Evolutionary conservation across 345 rosid genomes (phyloP).

Genomic region (Bretschneidera sinensis): DNA sequence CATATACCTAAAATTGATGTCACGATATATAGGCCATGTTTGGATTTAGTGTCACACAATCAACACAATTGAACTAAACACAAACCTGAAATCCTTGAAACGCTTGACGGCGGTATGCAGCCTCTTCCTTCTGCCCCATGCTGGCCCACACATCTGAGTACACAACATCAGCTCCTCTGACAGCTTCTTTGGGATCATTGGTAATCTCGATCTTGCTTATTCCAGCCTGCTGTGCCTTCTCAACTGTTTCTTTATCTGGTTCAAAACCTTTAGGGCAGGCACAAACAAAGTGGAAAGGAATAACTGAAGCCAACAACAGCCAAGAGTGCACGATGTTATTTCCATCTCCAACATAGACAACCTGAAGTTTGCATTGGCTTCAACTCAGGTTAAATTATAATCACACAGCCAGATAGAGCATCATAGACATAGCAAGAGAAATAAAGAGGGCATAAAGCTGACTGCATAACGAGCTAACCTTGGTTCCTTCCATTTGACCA

Average conservation of each 20-base stretch:
- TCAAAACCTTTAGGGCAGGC: conserved; percentile 89
- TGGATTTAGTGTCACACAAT: neutral
- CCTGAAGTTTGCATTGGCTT: conserved; percentile 38
- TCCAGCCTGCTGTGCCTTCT: conserved; percentile 70
- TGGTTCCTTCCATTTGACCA: conserved; percentile 84
- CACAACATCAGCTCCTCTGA: conserved; percentile 90
- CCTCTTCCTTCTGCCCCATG: conserved; percentile 98
- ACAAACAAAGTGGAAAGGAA: conserved; percentile 95
- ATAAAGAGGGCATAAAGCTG: neutral
- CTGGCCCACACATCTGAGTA: conserved; percentile 99
- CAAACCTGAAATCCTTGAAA: conserved; percentile 92
- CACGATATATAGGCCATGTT: neutral
- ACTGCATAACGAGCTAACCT: conserved; percentile 43
- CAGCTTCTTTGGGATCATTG: conserved; percentile 85
- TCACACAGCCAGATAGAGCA: neutral
- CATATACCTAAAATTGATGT: neutral
- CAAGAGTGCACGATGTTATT: conserved; percentile 96
- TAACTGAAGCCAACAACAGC: conserved; percentile 80
- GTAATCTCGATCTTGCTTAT: conserved; percentile 87
- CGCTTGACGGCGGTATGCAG: conserved; percentile 67
- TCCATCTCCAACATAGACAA: conserved; percentile 96
- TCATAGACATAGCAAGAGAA: neutral
- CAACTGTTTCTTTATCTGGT: conserved; percentile 71
- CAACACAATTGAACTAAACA: neutral
- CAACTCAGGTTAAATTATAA: conserved; percentile 7